A percentile compares a stretch with the other conserved stretches of the same genome.
Conservation (phyloP, 805 yeast species). For the Wickerhamomyces bisporus region DNA sequence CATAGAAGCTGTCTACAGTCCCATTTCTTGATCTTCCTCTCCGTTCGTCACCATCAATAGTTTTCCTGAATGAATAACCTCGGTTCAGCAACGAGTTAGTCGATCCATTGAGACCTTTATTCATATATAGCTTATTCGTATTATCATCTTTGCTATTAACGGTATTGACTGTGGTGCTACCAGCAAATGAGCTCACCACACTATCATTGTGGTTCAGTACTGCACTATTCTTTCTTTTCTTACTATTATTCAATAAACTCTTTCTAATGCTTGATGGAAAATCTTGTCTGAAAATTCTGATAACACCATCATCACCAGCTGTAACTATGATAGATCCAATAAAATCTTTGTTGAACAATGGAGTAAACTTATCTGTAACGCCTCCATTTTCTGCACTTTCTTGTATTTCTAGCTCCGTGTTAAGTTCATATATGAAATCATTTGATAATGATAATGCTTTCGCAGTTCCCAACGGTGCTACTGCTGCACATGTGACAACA, state of each 20-base stretch:
- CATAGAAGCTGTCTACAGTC: slow-evolving; percentile 11
- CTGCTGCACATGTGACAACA: slow-evolving; percentile 66
- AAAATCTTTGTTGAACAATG: slow-evolving; percentile 25
- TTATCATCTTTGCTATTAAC: background rate
- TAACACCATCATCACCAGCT: slow-evolving; percentile 67
- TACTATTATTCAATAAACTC: slow-evolving; percentile 22
- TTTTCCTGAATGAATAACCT: slow-evolving; percentile 9
- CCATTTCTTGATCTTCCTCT: slow-evolving; percentile 16
- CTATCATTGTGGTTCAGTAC: background rate
- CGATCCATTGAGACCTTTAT: slow-evolving; percentile 14
- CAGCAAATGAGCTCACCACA: background rate
- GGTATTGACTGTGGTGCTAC: background rate
- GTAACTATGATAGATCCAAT: slow-evolving; percentile 59
- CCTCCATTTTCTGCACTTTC: slow-evolving; percentile 9
- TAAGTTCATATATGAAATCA: slow-evolving; percentile 71
- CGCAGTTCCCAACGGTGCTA: slow-evolving; percentile 71
- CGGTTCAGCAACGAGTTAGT: slow-evolving; percentile 13
- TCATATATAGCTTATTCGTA: slow-evolving; percentile 4
- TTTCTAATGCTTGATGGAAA: slow-evolving; percentile 48
- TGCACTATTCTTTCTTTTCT: slow-evolving; percentile 1
- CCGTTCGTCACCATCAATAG: background rate
- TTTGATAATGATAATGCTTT: slow-evolving; percentile 65
- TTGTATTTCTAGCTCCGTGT: slow-evolving; percentile 23
- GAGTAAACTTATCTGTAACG: background rate
- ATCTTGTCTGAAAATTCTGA: slow-evolving; percentile 79